Evolutionary conservation across 768 basidiomycete genomes (phyloP).

Genomic region (Coprinellus aureogranulatus): DNA sequence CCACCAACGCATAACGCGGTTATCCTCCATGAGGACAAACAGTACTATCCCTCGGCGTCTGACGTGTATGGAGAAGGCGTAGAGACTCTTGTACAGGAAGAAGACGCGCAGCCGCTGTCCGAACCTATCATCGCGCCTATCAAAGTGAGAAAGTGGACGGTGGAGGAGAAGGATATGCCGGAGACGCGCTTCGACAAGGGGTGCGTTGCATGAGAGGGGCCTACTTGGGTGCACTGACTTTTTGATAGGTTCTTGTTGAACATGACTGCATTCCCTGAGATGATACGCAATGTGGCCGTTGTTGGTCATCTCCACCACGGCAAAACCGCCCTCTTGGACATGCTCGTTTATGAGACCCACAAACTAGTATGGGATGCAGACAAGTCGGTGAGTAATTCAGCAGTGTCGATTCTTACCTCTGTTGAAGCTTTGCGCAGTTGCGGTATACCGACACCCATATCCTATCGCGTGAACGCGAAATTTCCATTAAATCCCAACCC

Average conservation of each 20-base stretch:
- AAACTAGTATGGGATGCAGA: conserved; percentile 93
- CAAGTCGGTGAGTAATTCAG: conserved; percentile 58
- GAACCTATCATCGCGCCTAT: conserved; percentile 96
- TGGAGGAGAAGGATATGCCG: conserved; percentile 94
- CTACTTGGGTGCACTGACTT: conserved; percentile 5
- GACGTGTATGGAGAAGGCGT: conserved; percentile 94
- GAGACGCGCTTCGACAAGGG: conserved; percentile 97
- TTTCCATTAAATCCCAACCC: conserved; percentile 95
- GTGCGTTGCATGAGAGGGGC: conserved; percentile 41
- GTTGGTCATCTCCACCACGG: conserved; percentile 98
- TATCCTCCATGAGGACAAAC: conserved; percentile 94
- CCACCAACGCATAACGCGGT: conserved; percentile 81
- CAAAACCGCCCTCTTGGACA: conserved; percentile 95
- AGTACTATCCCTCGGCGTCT: conserved; percentile 91
- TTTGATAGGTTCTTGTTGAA: conserved; percentile 79
- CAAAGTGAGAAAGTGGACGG: conserved; percentile 90
- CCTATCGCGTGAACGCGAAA: conserved; percentile 81
- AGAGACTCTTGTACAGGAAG: conserved; percentile 96
- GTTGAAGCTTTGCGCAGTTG: conserved; percentile 44
- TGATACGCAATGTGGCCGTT: conserved; percentile 93
- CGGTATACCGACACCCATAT: conserved; percentile 97
- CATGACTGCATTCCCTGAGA: conserved; percentile 87
- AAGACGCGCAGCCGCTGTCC: conserved; percentile 91
- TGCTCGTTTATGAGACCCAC: conserved; percentile 96
- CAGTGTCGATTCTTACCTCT: neutral